Evolutionary conservation across 75 land plant species (phyloP).

Genomic region (Picea glauca): DNA sequence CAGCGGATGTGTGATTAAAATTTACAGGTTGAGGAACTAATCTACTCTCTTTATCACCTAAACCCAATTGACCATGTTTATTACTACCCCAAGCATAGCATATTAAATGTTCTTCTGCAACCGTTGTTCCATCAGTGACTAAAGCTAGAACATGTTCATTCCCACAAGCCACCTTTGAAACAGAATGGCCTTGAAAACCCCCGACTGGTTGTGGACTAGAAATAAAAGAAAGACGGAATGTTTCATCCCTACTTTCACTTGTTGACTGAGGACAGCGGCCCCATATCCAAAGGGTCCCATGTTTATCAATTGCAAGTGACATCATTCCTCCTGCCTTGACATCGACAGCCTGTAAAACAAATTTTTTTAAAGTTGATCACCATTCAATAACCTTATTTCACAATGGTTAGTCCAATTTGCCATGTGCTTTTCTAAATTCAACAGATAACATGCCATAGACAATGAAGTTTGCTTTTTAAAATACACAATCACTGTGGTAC

Average conservation of each 20-base stretch:
- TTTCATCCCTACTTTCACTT: slow-evolving; percentile 17
- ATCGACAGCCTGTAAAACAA: slow-evolving; percentile 31
- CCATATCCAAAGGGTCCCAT: slow-evolving; percentile 88
- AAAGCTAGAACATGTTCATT: slow-evolving; percentile 76
- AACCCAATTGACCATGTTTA: slow-evolving; percentile 69
- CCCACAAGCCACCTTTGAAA: slow-evolving; percentile 82
- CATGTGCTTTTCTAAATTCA: too few species aligned
- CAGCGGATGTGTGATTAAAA: slow-evolving; percentile 22
- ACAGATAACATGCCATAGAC: too few species aligned
- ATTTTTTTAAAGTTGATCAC: neutral
- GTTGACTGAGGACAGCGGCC: slow-evolving; percentile 58
- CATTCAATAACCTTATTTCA: neutral
- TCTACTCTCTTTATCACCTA: slow-evolving; percentile 56
- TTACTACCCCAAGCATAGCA: slow-evolving; percentile 82
- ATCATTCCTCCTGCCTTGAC: slow-evolving; percentile 87
- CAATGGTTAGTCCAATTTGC: too few species aligned
- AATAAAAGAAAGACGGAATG: slow-evolving; percentile 38
- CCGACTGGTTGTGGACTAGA: slow-evolving; percentile 47
- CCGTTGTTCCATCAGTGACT: slow-evolving; percentile 50
- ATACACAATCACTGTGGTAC: too few species aligned
- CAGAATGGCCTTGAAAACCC: slow-evolving; percentile 56
- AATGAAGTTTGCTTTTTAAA: too few species aligned
- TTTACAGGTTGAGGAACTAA: slow-evolving; percentile 29
- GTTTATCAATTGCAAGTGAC: slow-evolving; percentile 69
- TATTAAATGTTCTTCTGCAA: slow-evolving; percentile 23